Conservation (phyloP, 2,329 filamentous ascomycete species). For the Penicillium verrucosum region DNA sequence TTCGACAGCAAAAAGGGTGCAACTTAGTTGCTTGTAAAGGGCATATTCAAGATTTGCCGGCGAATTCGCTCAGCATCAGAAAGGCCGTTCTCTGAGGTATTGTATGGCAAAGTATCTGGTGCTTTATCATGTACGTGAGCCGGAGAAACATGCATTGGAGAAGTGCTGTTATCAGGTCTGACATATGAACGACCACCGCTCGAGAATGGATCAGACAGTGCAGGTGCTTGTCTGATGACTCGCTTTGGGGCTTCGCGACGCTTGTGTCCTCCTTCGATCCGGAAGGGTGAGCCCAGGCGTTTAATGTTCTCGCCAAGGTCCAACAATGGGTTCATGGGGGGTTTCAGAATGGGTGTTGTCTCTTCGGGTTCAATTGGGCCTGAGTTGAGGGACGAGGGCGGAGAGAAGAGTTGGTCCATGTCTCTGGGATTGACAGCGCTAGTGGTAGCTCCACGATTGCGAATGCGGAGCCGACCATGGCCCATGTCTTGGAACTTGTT, state of each 20-base stretch:
- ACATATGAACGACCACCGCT: slow-evolving; percentile 23
- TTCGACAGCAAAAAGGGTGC: slow-evolving; percentile 9
- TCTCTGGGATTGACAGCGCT: slow-evolving; percentile 54
- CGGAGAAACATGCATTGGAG: slow-evolving; percentile 16
- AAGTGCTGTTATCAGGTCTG: slow-evolving; percentile 13
- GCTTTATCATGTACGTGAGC: slow-evolving; percentile 16
- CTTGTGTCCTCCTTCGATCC: slow-evolving; percentile 36
- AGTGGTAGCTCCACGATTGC: slow-evolving; percentile 61
- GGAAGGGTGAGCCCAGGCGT: slow-evolving; percentile 49
- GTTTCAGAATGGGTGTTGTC: slow-evolving; percentile 20
- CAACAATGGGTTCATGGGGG: slow-evolving; percentile 27
- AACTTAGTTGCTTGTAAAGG: slow-evolving; percentile 29
- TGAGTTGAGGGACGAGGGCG: slow-evolving; percentile 39
- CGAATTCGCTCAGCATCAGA: slow-evolving; percentile 41
- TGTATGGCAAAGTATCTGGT: slow-evolving; percentile 24
- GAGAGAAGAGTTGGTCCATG: slow-evolving; percentile 55
- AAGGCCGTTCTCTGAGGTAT: slow-evolving; percentile 35
- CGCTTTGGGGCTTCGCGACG: slow-evolving; percentile 31
- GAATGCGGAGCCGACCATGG: slow-evolving; percentile 57
- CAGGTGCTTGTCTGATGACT: slow-evolving; percentile 41
- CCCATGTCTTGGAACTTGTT: slow-evolving; percentile 46
- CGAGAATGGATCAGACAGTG: slow-evolving; percentile 45
- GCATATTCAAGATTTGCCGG: slow-evolving; percentile 39
- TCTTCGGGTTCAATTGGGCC: slow-evolving; percentile 28
- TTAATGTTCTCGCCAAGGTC: slow-evolving; percentile 43